phyloP scores from a whole-genome alignment of 139 green algal genomes.

The Chlamydomonas applanata region DNA sequence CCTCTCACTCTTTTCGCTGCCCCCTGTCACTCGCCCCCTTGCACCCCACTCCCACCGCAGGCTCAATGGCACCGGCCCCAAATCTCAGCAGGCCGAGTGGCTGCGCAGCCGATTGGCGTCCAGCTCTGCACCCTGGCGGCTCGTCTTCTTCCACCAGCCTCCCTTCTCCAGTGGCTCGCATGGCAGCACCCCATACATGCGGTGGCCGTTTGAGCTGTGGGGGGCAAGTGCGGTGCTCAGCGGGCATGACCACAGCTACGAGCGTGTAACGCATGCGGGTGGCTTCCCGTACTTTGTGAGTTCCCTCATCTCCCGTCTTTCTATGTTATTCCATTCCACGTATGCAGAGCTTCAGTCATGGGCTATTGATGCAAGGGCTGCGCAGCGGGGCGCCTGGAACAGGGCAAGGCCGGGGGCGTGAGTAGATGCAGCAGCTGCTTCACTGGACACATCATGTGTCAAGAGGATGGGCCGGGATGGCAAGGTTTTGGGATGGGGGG shows the following conservation, averaged over 20 bases:
- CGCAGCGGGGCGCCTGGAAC: no score
- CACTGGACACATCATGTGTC: not conserved
- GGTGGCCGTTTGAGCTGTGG: conserved; percentile 13
- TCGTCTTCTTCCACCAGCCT: conserved; percentile 18
- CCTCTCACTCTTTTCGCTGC: no score
- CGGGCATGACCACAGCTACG: conserved; percentile 25
- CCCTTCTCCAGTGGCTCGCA: conserved; percentile 12
- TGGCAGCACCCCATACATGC: conserved; percentile 12
- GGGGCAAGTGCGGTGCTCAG: conserved; percentile 14
- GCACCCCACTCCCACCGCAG: not conserved
- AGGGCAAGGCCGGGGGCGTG: no score
- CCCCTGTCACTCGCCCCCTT: no score
- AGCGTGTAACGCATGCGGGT: not conserved
- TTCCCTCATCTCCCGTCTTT: no score
- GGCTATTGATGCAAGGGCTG: no score
- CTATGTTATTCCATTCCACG: no score
- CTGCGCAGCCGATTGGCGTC: not conserved
- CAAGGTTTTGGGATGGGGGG: no score
- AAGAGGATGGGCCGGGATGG: no score
- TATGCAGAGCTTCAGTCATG: no score
- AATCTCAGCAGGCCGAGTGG: not conserved
- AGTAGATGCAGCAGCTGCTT: not conserved
- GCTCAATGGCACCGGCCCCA: conserved; percentile 8
- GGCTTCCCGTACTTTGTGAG: conserved; percentile 27
- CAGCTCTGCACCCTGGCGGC: conserved; percentile 6